Evolutionary conservation across 2,329 filamentous ascomycete genomes (phyloP), one percentile per base, ranked within the genome.

Genomic region (Coleophoma crateriformis): DNA sequence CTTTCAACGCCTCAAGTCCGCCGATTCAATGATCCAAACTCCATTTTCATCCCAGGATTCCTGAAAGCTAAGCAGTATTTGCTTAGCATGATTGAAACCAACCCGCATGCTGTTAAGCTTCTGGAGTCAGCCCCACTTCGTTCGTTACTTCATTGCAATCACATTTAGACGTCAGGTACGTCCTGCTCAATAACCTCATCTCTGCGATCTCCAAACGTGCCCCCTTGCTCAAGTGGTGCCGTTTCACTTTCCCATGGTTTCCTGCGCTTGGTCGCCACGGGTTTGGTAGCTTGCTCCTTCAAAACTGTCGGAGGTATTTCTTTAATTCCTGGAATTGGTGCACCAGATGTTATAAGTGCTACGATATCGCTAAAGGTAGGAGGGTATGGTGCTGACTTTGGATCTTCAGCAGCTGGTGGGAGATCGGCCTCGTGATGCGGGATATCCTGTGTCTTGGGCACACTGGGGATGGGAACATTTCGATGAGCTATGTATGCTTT

Each of bases 341-440:
- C 83, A 47, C 90, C 90, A 27, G 82, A 84, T 20, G 88, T 88
- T 48, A 96, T 88, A 48, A 95, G 79, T 61, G 89, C 86, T 49
- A 95, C 85, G 54, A 96, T 90, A 57, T 92, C 84, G 7, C 88
- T 85, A 67, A 96, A 96, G 1, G 83, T 85, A 45, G 84, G 84
- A 3, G 90, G 90, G 60, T 95, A 95, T 1, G 81, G 79, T 35
- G 89, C 86, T 42, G 79, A 74, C 35, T 69, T 70, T 17, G 33
- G 27, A 34, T 47, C 34, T 32, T 33, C 39, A 33, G 46, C 2
- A 13, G 44, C 20, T 27, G 13, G 37, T 33, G 46, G 42, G 39
- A 12, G 12, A 17, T 33, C 47, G 17, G 37, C 42, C 32, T 44
- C 41, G 14, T 20, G 20, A 38, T 33, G 48, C 34, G 43, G 50